Conservation (phyloP, 2,329 filamentous ascomycete species). For the Penicillium occitanis region DNA sequence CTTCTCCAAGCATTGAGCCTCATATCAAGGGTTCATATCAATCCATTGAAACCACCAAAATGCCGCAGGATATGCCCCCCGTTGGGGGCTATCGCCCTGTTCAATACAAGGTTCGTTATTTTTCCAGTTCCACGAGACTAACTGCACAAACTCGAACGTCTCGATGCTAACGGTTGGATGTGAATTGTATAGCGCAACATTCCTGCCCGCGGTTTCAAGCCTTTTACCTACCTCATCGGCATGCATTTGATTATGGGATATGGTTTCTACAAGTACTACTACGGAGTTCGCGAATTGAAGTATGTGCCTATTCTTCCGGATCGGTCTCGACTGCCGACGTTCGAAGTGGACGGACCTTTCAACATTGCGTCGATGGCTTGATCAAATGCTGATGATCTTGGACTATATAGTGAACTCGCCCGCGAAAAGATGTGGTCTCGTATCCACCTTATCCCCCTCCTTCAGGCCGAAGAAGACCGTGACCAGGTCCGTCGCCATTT, state of each 20-base stretch:
- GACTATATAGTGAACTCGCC: slow-evolving; percentile 71
- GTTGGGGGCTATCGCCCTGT: slow-evolving; percentile 90
- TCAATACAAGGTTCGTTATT: slow-evolving; percentile 79
- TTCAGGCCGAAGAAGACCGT: slow-evolving; percentile 95
- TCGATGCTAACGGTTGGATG: slow-evolving; percentile 16
- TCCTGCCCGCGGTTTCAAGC: slow-evolving; percentile 85
- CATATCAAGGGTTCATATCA: slow-evolving; percentile 24
- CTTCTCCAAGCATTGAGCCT: slow-evolving; percentile 9
- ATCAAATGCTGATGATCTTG: neutral
- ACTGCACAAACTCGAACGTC: neutral
- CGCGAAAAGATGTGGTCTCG: slow-evolving; percentile 98
- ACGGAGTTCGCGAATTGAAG: slow-evolving; percentile 89
- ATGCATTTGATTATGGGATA: slow-evolving; percentile 79
- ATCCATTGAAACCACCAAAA: slow-evolving; percentile 47
- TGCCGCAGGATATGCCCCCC: slow-evolving; percentile 98
- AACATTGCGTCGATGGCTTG: neutral
- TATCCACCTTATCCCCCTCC: slow-evolving; percentile 87
- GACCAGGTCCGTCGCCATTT: slow-evolving; percentile 85
- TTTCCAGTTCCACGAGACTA: no score
- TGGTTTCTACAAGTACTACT: slow-evolving; percentile 82
- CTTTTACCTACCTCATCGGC: slow-evolving; percentile 72
- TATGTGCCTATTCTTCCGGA: slow-evolving; percentile 48
- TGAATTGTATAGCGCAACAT: slow-evolving; percentile 70
- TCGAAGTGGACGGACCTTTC: neutral
- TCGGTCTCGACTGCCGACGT: neutral